Evolutionary conservation across 768 basidiomycete species (phyloP), one percentile per base, ranked within the genome.

Genomic region (Amanita phalloides): DNA sequence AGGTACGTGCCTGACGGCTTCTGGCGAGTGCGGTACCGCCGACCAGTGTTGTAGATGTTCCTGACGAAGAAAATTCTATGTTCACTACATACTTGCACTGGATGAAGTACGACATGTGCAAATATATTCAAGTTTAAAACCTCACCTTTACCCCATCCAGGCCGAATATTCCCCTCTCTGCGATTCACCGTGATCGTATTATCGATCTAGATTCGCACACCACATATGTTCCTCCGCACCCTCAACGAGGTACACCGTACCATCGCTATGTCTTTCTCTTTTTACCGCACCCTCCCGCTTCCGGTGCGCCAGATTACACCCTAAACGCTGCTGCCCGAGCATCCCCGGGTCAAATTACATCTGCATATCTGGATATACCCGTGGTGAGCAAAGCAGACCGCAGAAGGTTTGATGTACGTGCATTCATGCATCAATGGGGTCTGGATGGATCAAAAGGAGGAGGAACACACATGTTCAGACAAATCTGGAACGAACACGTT

Each of bases 191-290:
- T 58, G 51, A 61, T 57, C 70, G 70, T 44, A 64, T 79, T 48
- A 57, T 66, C 3, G 60, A 72, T 35, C 60, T 74, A 48, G 70
- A 77, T 55, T 65, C 72, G 1, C 86, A 88, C 63, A 86, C 85
- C 5, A 68, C 70, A 23, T 97, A 94, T 65, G 71, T 94, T 56
- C 88, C 95, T 4, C 96, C 94, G 3, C 92, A 96, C 57, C 95
- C 95, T 3, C 87, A 91, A 62, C 77, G 78, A 35, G 92, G 93
- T 46, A 86, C 92, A 9, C 80, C 81, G 0, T 92, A 90, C 67
- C 95, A 99, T 67, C 90, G 95, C 55, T 96, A 95, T 65, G 78
- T 81, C 7, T 58, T 85, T 41, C 70, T 95, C 26, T 70, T 95
- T 26, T 73, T 94, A 44, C 82, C 80, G 8, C 91, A 95, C 58